Base-by-base conservation (phyloP, 208 protist genomes). In the Endotrypanum monterogeii region DNA sequence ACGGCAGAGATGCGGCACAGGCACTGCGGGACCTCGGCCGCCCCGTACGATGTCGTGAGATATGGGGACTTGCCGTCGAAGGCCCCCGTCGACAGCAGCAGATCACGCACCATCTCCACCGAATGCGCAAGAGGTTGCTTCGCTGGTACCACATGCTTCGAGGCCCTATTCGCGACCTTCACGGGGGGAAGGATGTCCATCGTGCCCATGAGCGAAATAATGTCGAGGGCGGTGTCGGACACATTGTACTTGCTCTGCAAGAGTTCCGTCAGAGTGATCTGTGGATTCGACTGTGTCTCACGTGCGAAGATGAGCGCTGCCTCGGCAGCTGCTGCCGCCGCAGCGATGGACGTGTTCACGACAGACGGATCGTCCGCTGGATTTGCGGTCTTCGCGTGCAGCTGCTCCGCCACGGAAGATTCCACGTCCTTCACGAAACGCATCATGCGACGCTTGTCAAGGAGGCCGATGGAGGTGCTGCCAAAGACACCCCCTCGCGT, bases 381-480 rank as follows among this genome's bases (percentile, higher is more conserved):
- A 67, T 82, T 84, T 8, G 85, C 85, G 1, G 71, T 82, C 51
- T 80, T 85, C 30, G 92, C 90, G 78, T 97, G 92, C n/a, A 90
- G 73, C 50, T 87, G 78, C 83, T 97, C 92, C 35, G 82, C 92
- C 23, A 97, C 68, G 28, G 73, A 75, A 0, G 89, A 82, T 71
- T 92, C 89, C 12, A 94, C 79, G 70, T 89, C 89, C 75, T 95
- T 95, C 37, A 98, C 83, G 66, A 98, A 97, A 56, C 92, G 87
- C 89, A 98, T 98, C 41, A 99, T 68, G 12, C 93, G 88, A 9
- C 93, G 89, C 89, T 98, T 99, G 67, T 98, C 93, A 23, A 96
- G 68, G n/a, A 93, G 80, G 14, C 58, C 61, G 20, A 99, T 39
- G 12, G 82, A 25, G 18, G 60, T 74, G 54, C 60, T 89, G 20